A percentile compares a stretch with the other conserved stretches of the same genome.
Evolutionary conservation across 345 rosid genomes (phyloP).

Genomic region (Pseudoturritis turrita): DNA sequence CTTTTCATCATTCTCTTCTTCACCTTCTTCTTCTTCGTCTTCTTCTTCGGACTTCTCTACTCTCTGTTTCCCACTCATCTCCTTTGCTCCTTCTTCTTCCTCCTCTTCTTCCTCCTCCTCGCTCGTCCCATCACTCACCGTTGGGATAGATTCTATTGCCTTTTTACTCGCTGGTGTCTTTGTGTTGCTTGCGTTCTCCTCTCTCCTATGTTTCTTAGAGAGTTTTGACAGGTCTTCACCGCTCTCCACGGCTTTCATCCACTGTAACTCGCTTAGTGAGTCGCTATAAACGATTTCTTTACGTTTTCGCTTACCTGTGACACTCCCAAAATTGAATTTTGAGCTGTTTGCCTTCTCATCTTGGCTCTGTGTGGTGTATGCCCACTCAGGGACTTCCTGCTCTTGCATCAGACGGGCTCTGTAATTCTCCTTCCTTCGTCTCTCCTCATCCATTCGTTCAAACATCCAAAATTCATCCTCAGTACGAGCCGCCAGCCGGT

Average conservation of each 20-base stretch:
- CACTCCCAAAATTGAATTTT: slow-evolving; percentile 40
- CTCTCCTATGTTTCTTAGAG: slow-evolving; percentile 47
- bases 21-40: slow-evolving; percentile 19
- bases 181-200: slow-evolving; percentile 27
- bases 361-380: slow-evolving; percentile 48
- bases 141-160: slow-evolving; percentile 24
- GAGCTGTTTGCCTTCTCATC: slow-evolving; percentile 54
- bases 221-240: slow-evolving; percentile 65
- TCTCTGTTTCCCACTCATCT: slow-evolving; percentile 33
- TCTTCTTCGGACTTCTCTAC: slow-evolving; percentile 41
- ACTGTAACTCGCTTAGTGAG: slow-evolving; percentile 74
- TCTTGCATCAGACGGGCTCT: slow-evolving; percentile 92
- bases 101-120: slow-evolving; percentile 47
- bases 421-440: slow-evolving; percentile 79
- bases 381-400: slow-evolving; percentile 99
- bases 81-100: slow-evolving; percentile 30
- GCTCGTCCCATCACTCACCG: slow-evolving; percentile 63
- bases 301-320: slow-evolving; percentile 75
- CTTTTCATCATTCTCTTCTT: slow-evolving; percentile 36
- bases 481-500: slow-evolving; percentile 87
- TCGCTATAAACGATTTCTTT: slow-evolving; percentile 79
- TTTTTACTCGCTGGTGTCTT: slow-evolving; percentile 38
- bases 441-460: slow-evolving; percentile 94
- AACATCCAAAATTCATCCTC: slow-evolving; percentile 88
- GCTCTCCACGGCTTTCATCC: slow-evolving; percentile 93